A percentile compares a stretch with the other conserved stretches of the same genome.
phyloP scores from a whole-genome alignment of 2,329 filamentous ascomycete species.

The Massarina eburnea region DNA sequence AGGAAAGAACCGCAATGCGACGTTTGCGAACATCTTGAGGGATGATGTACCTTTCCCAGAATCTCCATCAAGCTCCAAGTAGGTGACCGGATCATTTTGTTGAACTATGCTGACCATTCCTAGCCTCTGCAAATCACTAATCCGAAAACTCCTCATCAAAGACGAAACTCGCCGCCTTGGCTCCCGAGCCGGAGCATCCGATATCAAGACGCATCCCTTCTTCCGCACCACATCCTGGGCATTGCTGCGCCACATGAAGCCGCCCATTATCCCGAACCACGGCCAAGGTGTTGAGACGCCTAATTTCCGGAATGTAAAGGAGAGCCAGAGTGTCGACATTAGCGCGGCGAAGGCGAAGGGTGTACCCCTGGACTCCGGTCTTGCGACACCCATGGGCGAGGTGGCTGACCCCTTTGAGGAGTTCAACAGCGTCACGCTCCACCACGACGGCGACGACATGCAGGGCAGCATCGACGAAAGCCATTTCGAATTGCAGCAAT shows the following conservation, averaged over 20 bases:
- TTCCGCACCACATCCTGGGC: constrained; percentile 97
- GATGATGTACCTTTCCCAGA: constrained; percentile 98
- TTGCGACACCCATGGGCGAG: constrained; percentile 83
- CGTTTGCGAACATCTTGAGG: constrained; percentile 93
- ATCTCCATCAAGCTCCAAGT: constrained; percentile 88
- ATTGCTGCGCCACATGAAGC: constrained; percentile 94
- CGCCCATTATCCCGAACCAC: constrained; percentile 91
- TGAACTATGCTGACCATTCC: constrained; percentile 31
- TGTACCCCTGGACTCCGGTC: constrained; percentile 81
- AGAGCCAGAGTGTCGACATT: constrained; percentile 92
- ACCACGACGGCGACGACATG: constrained; percentile 86
- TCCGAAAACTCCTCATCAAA: constrained; percentile 96
- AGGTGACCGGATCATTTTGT: constrained; percentile 47
- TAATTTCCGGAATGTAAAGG: constrained; percentile 98
- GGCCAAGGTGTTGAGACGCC: constrained; percentile 89
- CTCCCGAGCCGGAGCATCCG: constrained; percentile 90
- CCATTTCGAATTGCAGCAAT: constrained; percentile 24
- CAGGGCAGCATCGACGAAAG: constrained; percentile 40
- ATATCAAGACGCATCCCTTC: constrained; percentile 95
- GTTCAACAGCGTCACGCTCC: constrained; percentile 96
- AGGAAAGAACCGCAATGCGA: constrained; percentile 97
- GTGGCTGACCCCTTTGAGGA: constrained; percentile 91
- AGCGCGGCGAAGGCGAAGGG: constrained; percentile 62
- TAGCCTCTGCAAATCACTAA: constrained; percentile 93
- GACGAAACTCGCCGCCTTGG: constrained; percentile 93